A percentile compares a stretch with the other conserved stretches of the same genome.
These are phyloP conservation scores for Penicillium manginii DNA, from an alignment of 495 filamentous ascomycete genomes.

Conservation along the genomic window DNA sequence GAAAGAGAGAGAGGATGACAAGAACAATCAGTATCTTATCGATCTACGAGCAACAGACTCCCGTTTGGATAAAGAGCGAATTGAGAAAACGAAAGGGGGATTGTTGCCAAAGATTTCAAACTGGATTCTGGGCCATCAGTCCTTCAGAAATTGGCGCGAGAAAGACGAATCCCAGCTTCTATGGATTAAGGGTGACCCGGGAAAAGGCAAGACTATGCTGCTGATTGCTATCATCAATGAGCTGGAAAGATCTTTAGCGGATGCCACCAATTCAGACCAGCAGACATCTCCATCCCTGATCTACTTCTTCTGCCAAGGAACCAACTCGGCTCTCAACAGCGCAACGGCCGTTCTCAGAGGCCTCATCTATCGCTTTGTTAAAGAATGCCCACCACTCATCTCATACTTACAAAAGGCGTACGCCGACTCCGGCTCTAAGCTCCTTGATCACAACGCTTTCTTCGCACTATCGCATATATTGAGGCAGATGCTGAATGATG, in stretches of 20 bases:
- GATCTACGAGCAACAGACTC: not conserved
- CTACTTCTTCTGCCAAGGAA: slow-evolving; percentile 53
- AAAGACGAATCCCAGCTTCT: slow-evolving; percentile 8
- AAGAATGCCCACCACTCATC: slow-evolving; percentile 34
- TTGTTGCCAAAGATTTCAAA: slow-evolving; percentile 39
- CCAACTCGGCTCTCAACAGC: slow-evolving; percentile 37
- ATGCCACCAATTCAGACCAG: not conserved
- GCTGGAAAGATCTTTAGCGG: slow-evolving; percentile 8
- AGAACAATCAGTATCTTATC: too few species aligned
- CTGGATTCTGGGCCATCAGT: slow-evolving; percentile 42
- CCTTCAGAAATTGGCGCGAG: slow-evolving; percentile 28
- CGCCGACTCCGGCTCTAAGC: slow-evolving; percentile 19
- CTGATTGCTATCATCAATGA: slow-evolving; percentile 44
- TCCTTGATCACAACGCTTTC: too few species aligned
- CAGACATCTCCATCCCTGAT: slow-evolving; percentile 17
- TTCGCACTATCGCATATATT: too few species aligned
- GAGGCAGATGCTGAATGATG: too few species aligned
- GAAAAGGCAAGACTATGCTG: slow-evolving; percentile 38
- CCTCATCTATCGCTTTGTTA: slow-evolving; percentile 41
- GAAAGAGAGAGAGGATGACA: too few species aligned
- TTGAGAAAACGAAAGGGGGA: slow-evolving; percentile 35
- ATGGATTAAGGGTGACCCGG: too few species aligned
- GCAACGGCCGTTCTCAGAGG: slow-evolving; percentile 43
- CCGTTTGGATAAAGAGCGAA: not conserved
- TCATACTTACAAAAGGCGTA: slow-evolving; percentile 31